Conservation (phyloP, 2,329 filamentous ascomycete species). For the Neofusicoccum laricinum region DNA sequence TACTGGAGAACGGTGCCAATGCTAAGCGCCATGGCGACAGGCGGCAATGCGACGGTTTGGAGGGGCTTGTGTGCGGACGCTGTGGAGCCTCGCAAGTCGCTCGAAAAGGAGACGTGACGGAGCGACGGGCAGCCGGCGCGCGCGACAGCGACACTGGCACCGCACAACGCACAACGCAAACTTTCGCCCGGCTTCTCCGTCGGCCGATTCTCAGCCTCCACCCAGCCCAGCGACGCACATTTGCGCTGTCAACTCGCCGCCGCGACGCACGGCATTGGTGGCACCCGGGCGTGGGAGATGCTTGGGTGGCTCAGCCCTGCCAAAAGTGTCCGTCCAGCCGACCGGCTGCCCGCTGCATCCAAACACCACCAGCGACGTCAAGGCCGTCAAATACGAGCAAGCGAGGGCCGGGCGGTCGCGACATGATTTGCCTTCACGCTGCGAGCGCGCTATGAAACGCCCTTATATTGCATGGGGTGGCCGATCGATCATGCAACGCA, state of each 20-base stretch:
- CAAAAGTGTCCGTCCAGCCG: neutral
- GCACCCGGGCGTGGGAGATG: no score
- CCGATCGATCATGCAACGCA: neutral
- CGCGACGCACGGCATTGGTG: neutral
- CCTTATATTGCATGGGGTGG: neutral
- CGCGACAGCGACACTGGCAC: neutral
- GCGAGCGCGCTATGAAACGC: neutral
- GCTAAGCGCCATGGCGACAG: constrained; percentile 7
- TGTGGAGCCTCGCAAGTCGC: neutral
- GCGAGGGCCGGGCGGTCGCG: neutral
- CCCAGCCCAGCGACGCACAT: neutral
- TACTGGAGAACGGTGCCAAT: constrained; percentile 31
- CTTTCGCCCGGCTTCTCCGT: neutral
- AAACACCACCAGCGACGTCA: neutral
- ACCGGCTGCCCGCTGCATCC: neutral
- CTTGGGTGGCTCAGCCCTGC: neutral
- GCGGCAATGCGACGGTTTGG: neutral
- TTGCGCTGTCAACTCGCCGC: neutral
- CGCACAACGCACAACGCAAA: neutral
- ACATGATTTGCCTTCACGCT: neutral
- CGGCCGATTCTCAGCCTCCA: neutral
- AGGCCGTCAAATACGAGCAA: neutral
- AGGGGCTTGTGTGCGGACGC: neutral
- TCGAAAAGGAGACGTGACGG: neutral
- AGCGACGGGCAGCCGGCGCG: neutral